These are phyloP conservation scores for Xylaria grammica DNA, from an alignment of 495 filamentous ascomycete genomes.

Conservation along the genomic window DNA sequence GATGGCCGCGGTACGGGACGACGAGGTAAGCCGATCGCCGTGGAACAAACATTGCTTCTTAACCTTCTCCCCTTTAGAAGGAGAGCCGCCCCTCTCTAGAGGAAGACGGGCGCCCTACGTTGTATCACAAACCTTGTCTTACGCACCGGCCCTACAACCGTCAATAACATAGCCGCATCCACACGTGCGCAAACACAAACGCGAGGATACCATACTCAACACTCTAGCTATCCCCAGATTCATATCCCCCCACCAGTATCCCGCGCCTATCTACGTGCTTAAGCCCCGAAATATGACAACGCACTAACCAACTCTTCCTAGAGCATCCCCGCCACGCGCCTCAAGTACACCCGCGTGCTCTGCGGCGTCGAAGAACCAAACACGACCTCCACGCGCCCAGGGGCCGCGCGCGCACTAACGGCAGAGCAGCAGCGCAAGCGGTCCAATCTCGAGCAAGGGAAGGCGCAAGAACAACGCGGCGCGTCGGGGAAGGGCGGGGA, in stretches of 20 bases:
- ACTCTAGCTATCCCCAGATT: too few relatives aligned
- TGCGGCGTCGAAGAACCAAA: slow-evolving; percentile 48
- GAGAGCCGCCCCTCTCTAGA: too few relatives aligned
- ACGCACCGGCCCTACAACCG: too few relatives aligned
- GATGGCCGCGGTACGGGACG: slow-evolving; percentile 56
- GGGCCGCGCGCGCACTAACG: background rate
- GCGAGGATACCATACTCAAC: too few relatives aligned
- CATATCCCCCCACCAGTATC: too few relatives aligned
- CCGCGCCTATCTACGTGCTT: too few relatives aligned
- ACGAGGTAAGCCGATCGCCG: slow-evolving; percentile 43
- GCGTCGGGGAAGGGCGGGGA: background rate
- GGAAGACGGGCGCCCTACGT: too few relatives aligned
- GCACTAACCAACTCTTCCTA: slow-evolving; percentile 24
- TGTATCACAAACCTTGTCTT: too few relatives aligned
- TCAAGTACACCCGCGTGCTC: slow-evolving; percentile 55
- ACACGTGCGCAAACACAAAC: too few relatives aligned
- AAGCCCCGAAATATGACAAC: too few relatives aligned
- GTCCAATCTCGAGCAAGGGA: background rate
- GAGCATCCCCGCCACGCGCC: slow-evolving; percentile 53
- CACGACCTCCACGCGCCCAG: background rate
- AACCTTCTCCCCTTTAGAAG: too few relatives aligned
- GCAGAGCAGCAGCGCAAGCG: slow-evolving; percentile 8
- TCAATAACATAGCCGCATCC: too few relatives aligned
- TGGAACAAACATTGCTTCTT: background rate
- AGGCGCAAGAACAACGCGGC: background rate